Base-by-base conservation (phyloP, 2,329 filamentous ascomycete genomes). In the Calonectria hongkongensis region DNA sequence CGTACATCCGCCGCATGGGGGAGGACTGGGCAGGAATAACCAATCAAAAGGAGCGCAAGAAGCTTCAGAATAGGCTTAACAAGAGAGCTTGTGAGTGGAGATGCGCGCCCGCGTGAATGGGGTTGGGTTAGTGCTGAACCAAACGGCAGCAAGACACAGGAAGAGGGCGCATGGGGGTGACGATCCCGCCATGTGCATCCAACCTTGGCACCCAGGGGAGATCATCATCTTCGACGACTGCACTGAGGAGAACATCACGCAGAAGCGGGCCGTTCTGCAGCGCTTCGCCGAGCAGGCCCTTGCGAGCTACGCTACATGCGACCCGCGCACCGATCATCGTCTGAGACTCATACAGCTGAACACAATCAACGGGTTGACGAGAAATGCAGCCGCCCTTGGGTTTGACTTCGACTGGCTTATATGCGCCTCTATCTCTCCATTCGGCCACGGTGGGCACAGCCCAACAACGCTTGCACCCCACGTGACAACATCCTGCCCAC, bases 331-430 rank as follows among this genome's bases (percentile, higher is more conserved):
- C 33, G 28, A 41, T 36, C 54, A 60, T n/a, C 33, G 33, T 21
- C 54, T 39, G 10, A 60, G 54, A 33, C 54, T 60, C 54, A 41
- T 60, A 30, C 54, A 60, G 33, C 36, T 60, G 9, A 60, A 60
- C 33, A 25, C 25, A 2, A 60, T 60, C 56, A 60, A 60, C 56
- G 39, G 36, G 18, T 27, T 60, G n/a, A 60, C 36, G 18, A 36
- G 39, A 25, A 60, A 60, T 16, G 56, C 56, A 3, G n/a, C 25
- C 21, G 25, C 27, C 4, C n/a, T 60, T 13, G 56, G 39, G 12
- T 60, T 60, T 21, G 39, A 60, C 10, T 36, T 60, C 5, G 56
- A 60, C 25, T 60, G 56, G 36, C 56, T 60, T 25, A 15, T 60
- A 16, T 43, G 56, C 36, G 39, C 33, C 6, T 21, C n/a, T n/a